Percentiles rank a stretch among this genome's conserved stretches.
These are phyloP conservation scores for Euphorbia tirucalli DNA, from an alignment of 345 rosid genomes.

Conservation along the genomic window DNA sequence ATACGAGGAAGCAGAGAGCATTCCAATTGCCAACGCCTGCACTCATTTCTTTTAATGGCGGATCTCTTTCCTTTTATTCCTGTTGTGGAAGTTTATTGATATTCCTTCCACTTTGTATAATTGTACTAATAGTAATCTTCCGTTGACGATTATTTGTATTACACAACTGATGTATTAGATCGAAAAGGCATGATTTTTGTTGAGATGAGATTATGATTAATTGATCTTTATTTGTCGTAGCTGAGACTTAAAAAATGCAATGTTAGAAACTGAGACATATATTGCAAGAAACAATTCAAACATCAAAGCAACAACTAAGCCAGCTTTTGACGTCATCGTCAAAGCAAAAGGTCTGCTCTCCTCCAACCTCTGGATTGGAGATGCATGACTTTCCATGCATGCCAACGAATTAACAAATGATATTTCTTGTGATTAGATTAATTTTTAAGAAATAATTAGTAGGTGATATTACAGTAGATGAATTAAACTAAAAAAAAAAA, in stretches of 20 bases:
- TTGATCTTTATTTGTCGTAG: neutral
- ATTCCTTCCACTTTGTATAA: neutral
- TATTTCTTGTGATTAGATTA: too few species aligned
- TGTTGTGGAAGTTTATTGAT: neutral
- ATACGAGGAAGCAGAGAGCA: neutral
- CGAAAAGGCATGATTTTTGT: neutral
- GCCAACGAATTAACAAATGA: too few species aligned
- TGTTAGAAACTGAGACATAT: neutral
- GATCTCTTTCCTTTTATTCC: neutral
- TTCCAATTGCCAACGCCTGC: too few species aligned
- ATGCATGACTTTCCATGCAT: too few species aligned
- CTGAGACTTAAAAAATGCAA: neutral
- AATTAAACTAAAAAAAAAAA: too few species aligned
- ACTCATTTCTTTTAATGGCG: too few species aligned
- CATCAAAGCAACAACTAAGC: neutral
- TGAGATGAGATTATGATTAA: neutral
- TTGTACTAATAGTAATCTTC: neutral
- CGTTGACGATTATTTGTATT: neutral
- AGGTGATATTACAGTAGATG: too few species aligned
- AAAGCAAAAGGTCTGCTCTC: too few species aligned
- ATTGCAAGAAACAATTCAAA: neutral
- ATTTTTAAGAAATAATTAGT: too few species aligned
- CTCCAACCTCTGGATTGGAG: too few species aligned
- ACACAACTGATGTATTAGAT: neutral
- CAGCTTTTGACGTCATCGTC: too few species aligned